Percentiles rank a stretch among this genome's conserved stretches.
Conservation (phyloP, 73 alveolate species). For the Paramecium caudatum region DNA sequence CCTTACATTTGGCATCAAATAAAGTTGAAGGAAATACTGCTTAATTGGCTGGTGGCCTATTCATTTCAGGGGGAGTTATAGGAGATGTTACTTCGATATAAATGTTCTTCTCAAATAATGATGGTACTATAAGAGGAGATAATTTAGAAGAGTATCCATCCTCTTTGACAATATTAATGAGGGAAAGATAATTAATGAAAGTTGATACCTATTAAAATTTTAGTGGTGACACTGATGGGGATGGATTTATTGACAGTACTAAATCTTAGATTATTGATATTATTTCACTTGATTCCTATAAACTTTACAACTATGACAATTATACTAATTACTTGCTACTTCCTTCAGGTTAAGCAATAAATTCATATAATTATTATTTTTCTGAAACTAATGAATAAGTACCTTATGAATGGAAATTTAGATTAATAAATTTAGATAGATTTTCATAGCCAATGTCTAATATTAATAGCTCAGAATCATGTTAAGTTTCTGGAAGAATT, state of each 20-base stretch:
- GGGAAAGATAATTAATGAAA: not conserved
- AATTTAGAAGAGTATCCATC: slow-evolving; percentile 57
- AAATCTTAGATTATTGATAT: slow-evolving; percentile 18
- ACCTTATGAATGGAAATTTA: slow-evolving; percentile 56
- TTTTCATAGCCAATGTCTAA: slow-evolving; percentile 35
- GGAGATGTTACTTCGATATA: not conserved
- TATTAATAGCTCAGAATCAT: not conserved
- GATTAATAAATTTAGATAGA: slow-evolving; percentile 34
- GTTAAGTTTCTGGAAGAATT: slow-evolving; percentile 42
- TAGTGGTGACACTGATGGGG: not conserved
- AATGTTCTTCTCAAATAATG: not conserved
- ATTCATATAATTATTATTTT: slow-evolving; percentile 16
- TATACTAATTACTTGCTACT: slow-evolving; percentile 23
- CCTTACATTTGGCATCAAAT: not conserved
- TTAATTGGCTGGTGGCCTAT: slow-evolving; percentile 53
- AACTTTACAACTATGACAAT: not conserved
- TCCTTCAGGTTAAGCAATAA: slow-evolving; percentile 61
- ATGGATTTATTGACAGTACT: slow-evolving; percentile 64
- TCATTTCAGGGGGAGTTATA: slow-evolving; percentile 1
- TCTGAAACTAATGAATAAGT: slow-evolving; percentile 54
- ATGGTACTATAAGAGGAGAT: slow-evolving; percentile 5
- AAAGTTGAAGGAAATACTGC: slow-evolving; percentile 2
- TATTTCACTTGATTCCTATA: not conserved
- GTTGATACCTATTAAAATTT: not conserved
- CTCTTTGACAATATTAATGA: slow-evolving; percentile 20